Conservation (phyloP, 2,329 filamentous ascomycete genomes). For the Colletotrichum coccodes region DNA sequence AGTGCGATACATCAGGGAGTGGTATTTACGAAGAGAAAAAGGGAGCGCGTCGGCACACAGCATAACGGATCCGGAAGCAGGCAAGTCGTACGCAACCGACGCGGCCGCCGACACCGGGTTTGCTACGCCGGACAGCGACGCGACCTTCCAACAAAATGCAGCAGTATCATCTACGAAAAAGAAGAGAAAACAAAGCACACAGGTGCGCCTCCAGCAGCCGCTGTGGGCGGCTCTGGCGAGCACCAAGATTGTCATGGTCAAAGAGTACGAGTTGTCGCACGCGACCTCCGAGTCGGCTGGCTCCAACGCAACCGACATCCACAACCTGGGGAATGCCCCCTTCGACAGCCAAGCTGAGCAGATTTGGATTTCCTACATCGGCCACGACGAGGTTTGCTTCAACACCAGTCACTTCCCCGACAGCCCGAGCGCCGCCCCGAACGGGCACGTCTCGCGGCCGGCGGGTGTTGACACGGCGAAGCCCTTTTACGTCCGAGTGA, state of each 20-base stretch:
- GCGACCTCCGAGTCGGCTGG: slow-evolving; percentile 78
- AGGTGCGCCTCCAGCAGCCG: slow-evolving; percentile 89
- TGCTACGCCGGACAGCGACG: slow-evolving; percentile 63
- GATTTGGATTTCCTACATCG: slow-evolving; percentile 85
- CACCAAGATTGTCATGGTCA: slow-evolving; percentile 95
- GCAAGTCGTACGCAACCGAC: slow-evolving; percentile 53
- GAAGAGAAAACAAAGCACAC: slow-evolving; percentile 89
- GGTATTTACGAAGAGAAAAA: slow-evolving; percentile 71
- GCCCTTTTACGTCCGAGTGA: slow-evolving; percentile 82
- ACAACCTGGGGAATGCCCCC: slow-evolving; percentile 80
- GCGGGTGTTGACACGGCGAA: slow-evolving; percentile 74
- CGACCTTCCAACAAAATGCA: slow-evolving; percentile 64
- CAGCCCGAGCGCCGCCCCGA: slow-evolving; percentile 39
- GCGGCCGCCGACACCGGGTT: slow-evolving; percentile 57
- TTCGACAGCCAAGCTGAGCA: slow-evolving; percentile 77
- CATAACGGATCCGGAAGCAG: slow-evolving; percentile 71
- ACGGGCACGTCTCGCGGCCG: slow-evolving; percentile 46
- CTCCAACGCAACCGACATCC: slow-evolving; percentile 79
- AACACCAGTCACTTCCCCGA: slow-evolving; percentile 73
- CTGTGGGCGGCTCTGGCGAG: slow-evolving; percentile 95
- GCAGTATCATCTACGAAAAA: slow-evolving; percentile 75
- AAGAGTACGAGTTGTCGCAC: slow-evolving; percentile 87
- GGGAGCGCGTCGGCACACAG: slow-evolving; percentile 59
- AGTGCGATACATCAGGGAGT: slow-evolving; percentile 76
- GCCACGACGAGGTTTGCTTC: slow-evolving; percentile 81